phyloP scores from a whole-genome alignment of 73 alveolate genomes.

The Paramecium sexaurelia region DNA sequence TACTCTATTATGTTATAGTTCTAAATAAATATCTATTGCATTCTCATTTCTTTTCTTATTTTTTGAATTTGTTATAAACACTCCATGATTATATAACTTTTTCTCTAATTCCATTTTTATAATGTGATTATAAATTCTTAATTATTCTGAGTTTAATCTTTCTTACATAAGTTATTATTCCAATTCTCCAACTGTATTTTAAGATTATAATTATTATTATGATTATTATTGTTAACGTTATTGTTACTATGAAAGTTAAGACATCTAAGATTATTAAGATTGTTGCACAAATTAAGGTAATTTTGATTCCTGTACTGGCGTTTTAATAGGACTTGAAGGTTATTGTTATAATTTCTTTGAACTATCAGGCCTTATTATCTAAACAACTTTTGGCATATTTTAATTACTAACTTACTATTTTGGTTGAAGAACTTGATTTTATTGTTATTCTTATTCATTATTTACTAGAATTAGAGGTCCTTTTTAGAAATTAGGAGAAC shows the following conservation, averaged over 20 bases:
- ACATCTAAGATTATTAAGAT: neutral
- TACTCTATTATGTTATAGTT: constrained; percentile 24
- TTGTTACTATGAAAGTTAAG: neutral
- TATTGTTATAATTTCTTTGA: neutral
- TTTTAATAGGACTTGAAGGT: constrained; percentile 1
- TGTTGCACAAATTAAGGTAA: neutral
- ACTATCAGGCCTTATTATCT: constrained; percentile 10
- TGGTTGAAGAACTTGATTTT: neutral
- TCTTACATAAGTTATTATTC: neutral
- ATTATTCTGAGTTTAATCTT: constrained; percentile 42
- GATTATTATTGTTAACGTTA: neutral
- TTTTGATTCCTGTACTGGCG: neutral
- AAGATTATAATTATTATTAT: neutral
- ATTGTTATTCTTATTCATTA: constrained; percentile 10
- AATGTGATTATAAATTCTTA: constrained; percentile 50
- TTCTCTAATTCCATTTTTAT: constrained; percentile 40
- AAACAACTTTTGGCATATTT: constrained; percentile 25
- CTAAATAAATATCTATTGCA: constrained; percentile 45
- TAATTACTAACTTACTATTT: neutral
- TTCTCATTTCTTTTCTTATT: constrained; percentile 36
- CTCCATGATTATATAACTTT: constrained; percentile 19
- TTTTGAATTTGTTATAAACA: constrained; percentile 7
- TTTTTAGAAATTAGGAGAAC: constrained; percentile 32
- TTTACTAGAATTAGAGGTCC: constrained; percentile 15
- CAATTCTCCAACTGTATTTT: neutral